phyloP scores from a whole-genome alignment of 306 rosid genomes.

The Rosa chinensis region DNA sequence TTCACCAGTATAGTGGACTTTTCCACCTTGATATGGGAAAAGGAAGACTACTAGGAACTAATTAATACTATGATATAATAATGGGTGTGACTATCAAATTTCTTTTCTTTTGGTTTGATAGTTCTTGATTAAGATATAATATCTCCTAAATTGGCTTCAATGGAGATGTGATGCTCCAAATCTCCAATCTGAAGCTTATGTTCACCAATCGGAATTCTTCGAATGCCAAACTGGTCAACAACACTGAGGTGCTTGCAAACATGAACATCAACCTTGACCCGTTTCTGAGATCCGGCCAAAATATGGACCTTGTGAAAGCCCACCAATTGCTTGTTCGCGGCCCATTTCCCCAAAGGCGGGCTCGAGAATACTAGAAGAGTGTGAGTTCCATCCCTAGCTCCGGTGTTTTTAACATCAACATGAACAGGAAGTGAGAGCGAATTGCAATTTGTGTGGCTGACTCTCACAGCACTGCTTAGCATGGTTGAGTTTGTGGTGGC shows the following conservation, averaged over 20 bases:
- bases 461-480: slow-evolving; percentile 33
- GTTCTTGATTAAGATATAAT: slow-evolving; percentile 23
- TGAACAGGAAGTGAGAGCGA: slow-evolving; percentile 35
- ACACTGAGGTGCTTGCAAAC: slow-evolving; percentile 69
- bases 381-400: slow-evolving; percentile 69
- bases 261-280: slow-evolving; percentile 49
- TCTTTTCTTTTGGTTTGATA: not conserved
- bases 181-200: slow-evolving; percentile 78
- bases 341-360: slow-evolving; percentile 53
- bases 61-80: not conserved
- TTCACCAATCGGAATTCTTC: slow-evolving; percentile 78
- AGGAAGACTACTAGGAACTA: slow-evolving; percentile 2
- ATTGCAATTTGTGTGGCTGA: slow-evolving; percentile 51
- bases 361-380: slow-evolving; percentile 56
- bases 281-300: slow-evolving; percentile 44
- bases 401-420: slow-evolving; percentile 60
- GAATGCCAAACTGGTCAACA: slow-evolving; percentile 70
- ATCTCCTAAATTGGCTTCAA: slow-evolving; percentile 35
- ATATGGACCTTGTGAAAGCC: slow-evolving; percentile 61
- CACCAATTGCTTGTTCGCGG: slow-evolving; percentile 49
- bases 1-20: not conserved
- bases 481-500: slow-evolving; percentile 41
- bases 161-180: slow-evolving; percentile 51
- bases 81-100: slow-evolving; percentile 17
- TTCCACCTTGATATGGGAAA: not conserved